Evolutionary conservation across 208 protist species (phyloP).

Genomic region (Leishmania aethiopica): DNA sequence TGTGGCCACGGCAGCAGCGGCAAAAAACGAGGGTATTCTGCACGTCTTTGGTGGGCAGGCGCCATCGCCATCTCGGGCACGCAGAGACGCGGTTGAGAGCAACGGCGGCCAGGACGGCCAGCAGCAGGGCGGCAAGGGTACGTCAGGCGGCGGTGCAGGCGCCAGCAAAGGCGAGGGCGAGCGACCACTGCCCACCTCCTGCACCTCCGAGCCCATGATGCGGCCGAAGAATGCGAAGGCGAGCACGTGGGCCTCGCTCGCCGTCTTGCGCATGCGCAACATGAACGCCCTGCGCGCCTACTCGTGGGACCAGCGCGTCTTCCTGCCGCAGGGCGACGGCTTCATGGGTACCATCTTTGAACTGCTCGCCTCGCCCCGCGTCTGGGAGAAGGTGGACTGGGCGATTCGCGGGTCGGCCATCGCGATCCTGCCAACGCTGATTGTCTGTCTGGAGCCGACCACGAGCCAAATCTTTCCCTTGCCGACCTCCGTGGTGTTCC

Average conservation of each 20-base stretch:
- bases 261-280: slow-evolving; percentile 53
- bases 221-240: background rate
- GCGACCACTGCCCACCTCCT: background rate
- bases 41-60: background rate
- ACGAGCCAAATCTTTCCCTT: slow-evolving; percentile 74
- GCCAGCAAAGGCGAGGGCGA: background rate
- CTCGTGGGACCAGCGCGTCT: slow-evolving; percentile 79
- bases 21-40: background rate
- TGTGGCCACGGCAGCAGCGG: background rate
- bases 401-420: slow-evolving; percentile 73
- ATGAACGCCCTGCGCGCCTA: slow-evolving; percentile 76
- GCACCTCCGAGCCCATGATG: background rate
- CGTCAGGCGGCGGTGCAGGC: background rate
- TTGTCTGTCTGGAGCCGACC: slow-evolving; percentile 71
- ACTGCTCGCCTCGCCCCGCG: slow-evolving; percentile 72
- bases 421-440: slow-evolving; percentile 77
- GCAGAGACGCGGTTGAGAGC: background rate
- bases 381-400: slow-evolving; percentile 90
- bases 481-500: slow-evolving; percentile 67
- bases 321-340: slow-evolving; percentile 55
- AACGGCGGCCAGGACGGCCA: background rate
- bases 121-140: background rate
- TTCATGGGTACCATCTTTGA: slow-evolving; percentile 48
- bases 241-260: slow-evolving; percentile 3
- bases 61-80: background rate